phyloP scores from a whole-genome alignment of 495 filamentous ascomycete genomes.

The Podospora tetraspora region DNA sequence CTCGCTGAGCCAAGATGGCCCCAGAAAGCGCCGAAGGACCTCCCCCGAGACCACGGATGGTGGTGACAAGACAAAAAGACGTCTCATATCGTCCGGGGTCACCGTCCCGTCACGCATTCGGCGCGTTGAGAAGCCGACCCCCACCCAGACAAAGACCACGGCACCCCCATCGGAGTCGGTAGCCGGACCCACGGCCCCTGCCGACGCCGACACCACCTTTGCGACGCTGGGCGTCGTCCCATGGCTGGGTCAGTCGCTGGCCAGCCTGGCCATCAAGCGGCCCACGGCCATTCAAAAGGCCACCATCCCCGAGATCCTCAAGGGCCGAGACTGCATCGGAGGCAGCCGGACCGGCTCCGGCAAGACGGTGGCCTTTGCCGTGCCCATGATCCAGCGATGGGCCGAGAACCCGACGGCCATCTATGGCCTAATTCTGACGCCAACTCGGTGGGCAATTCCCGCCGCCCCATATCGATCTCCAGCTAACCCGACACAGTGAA shows the following conservation, averaged over 20 bases:
- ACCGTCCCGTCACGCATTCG: conserved; percentile 48
- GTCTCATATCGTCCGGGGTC: conserved; percentile 27
- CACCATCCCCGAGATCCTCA: conserved; percentile 85
- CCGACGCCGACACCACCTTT: conserved; percentile 60
- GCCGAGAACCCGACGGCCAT: conserved; percentile 86
- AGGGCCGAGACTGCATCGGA: conserved; percentile 89
- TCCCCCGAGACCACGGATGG: conserved; percentile 22
- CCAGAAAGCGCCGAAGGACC: conserved; percentile 46
- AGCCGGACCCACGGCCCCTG: conserved; percentile 31
- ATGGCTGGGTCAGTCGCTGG: conserved; percentile 84
- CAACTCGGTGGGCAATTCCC: conserved; percentile 57
- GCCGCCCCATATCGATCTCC: background rate
- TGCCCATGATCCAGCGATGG: conserved; percentile 91
- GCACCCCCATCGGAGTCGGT: conserved; percentile 5
- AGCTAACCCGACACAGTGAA: conserved; percentile 50
- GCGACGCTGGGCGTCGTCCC: conserved; percentile 67
- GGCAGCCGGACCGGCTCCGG: conserved; percentile 94
- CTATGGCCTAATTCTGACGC: conserved; percentile 83
- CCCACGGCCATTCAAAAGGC: conserved; percentile 90
- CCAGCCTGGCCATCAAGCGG: conserved; percentile 78
- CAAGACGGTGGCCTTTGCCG: conserved; percentile 96
- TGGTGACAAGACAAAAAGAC: conserved; percentile 4
- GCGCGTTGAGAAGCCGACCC: conserved; percentile 19
- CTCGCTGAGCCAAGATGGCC: conserved; percentile 40
- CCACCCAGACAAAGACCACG: conserved; percentile 11